Percentiles rank a stretch among this genome's conserved stretches.
These are phyloP conservation scores for Lumnitzera littorea DNA, from an alignment of 345 rosid genomes.

Conservation along the genomic window DNA sequence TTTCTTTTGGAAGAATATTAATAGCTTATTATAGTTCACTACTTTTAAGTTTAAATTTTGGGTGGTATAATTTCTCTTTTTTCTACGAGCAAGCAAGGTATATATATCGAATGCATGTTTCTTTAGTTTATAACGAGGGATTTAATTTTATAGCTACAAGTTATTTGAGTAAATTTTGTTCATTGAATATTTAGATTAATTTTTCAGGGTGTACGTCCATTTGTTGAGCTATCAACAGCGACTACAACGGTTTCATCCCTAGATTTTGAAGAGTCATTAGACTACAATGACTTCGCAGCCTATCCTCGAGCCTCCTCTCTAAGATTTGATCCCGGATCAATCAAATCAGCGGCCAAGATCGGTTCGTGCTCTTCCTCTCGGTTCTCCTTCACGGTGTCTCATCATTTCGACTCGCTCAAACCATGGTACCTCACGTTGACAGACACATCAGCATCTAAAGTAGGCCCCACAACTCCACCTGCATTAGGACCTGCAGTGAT, in stretches of 20 bases:
- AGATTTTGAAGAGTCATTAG: conserved; percentile 62
- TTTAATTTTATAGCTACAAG: too few species aligned
- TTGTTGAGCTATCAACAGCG: conserved; percentile 69
- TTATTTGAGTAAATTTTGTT: too few species aligned
- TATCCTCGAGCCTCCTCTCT: conserved; percentile 67
- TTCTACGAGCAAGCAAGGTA: too few species aligned
- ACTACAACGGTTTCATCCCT: conserved; percentile 61
- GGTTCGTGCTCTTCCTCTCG: conserved; percentile 85
- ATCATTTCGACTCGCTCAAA: conserved; percentile 76
- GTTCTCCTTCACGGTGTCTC: conserved; percentile 87
- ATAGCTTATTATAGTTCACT: too few species aligned
- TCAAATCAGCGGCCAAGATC: conserved; percentile 54
- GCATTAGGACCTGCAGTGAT: conserved; percentile 42
- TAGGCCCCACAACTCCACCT: conserved; percentile 34
- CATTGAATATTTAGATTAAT: background rate
- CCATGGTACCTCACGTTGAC: conserved; percentile 87
- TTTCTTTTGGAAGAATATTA: too few species aligned
- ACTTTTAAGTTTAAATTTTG: too few species aligned
- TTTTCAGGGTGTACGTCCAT: conserved; percentile 82
- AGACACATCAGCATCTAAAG: conserved; percentile 46
- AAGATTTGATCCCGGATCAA: conserved; percentile 58
- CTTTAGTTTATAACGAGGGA: too few species aligned
- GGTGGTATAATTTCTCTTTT: too few species aligned
- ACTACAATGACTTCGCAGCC: conserved; percentile 53
- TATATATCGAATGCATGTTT: too few species aligned